Conservation (phyloP, 2,329 filamentous ascomycete species). For the Aureobasidium sp. region DNA sequence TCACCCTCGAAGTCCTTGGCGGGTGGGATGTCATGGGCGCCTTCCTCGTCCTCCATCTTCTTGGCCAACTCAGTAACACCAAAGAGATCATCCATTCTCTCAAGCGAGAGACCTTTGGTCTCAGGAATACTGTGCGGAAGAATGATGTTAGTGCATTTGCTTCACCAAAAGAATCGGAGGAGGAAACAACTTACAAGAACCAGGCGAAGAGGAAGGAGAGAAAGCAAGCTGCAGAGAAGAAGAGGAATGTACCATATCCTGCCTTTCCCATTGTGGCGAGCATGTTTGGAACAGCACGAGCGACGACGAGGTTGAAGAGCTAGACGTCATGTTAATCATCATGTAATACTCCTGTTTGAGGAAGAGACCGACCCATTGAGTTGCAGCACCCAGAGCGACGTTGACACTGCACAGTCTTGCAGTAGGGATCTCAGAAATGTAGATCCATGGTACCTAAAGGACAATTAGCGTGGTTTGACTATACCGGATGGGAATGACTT, state of each 20-base stretch:
- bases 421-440: conserved; percentile 61
- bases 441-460: conserved; percentile 51
- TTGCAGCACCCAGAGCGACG: conserved; percentile 58
- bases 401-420: conserved; percentile 58
- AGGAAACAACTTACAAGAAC: conserved; percentile 44
- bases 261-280: conserved; percentile 44
- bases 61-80: conserved; percentile 17
- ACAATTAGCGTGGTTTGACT: no score
- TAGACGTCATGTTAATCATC: conserved; percentile 20
- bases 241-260: conserved; percentile 55
- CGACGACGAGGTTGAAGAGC: conserved; percentile 68
- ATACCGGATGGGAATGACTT: no score
- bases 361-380: conserved; percentile 35
- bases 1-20: background rate
- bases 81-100: conserved; percentile 24
- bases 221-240: conserved; percentile 59
- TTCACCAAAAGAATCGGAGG: conserved; percentile 37
- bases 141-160: background rate
- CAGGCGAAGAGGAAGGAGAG: conserved; percentile 57
- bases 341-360: background rate
- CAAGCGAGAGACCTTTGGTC: conserved; percentile 49
- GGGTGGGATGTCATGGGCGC: background rate
- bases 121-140: conserved; percentile 49
- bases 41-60: conserved; percentile 12
- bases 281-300: conserved; percentile 60